These are phyloP conservation scores for Actinomucor elegans DNA, from an alignment of 371 early-diverging fungal species.

Conservation along the genomic window DNA sequence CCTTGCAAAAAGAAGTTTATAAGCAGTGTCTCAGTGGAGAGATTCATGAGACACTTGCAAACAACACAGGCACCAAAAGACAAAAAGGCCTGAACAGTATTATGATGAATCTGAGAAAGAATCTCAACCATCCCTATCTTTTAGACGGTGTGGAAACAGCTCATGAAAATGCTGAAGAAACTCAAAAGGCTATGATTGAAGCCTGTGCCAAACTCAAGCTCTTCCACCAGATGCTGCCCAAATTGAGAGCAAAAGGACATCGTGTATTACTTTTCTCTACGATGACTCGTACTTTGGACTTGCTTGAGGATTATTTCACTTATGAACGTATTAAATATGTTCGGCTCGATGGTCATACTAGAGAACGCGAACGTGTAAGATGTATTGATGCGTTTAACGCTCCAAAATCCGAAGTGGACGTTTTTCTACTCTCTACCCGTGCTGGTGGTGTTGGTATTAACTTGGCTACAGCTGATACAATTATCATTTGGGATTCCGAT, in stretches of 20 bases:
- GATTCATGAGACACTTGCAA: conserved; percentile 47
- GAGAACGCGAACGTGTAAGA: conserved; percentile 66
- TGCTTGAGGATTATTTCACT: conserved; percentile 72
- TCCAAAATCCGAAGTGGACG: conserved; percentile 69
- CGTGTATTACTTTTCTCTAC: conserved; percentile 77
- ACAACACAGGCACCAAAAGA: conserved; percentile 15
- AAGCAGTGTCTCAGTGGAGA: conserved; percentile 63
- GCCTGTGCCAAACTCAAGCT: conserved; percentile 71
- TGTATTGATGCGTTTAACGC: conserved; percentile 84
- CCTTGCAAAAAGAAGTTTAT: conserved; percentile 79
- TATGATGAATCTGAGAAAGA: conserved; percentile 72
- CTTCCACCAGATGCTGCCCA: conserved; percentile 66
- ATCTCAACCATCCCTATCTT: conserved; percentile 78
- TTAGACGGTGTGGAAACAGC: conserved; percentile 50
- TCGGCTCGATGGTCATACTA: conserved; percentile 83
- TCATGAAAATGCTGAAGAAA: conserved; percentile 30
- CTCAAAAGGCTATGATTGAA: conserved; percentile 58
- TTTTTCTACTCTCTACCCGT: conserved; percentile 84
- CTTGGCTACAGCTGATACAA: conserved; percentile 90
- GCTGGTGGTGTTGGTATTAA: conserved; percentile 97
- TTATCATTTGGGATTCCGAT: conserved; percentile 94
- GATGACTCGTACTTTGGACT: conserved; percentile 63
- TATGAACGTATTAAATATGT: conserved; percentile 55
- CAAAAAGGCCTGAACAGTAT: conserved; percentile 39
- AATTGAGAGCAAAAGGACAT: conserved; percentile 57